phyloP scores from a whole-genome alignment of 805 yeast species.

The Saccharomycopsis oosterbeekiorum region DNA sequence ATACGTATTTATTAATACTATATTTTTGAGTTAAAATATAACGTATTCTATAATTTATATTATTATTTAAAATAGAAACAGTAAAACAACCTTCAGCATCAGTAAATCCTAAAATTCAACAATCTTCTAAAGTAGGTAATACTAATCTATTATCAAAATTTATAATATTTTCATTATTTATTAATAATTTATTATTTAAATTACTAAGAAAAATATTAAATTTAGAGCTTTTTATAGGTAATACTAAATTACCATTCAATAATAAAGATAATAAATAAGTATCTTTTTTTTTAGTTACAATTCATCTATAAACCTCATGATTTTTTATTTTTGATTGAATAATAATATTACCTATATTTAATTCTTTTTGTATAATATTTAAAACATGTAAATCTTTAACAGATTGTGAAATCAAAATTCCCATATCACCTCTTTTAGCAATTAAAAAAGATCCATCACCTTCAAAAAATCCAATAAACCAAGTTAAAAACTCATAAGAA shows the following conservation, averaged over 20 bases:
- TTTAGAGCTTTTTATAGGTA: not conserved
- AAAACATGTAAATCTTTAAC: too few relatives aligned
- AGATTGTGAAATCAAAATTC: too few relatives aligned
- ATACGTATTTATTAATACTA: not conserved
- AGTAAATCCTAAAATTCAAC: not conserved
- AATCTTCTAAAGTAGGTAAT: not conserved
- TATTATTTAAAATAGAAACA: not conserved
- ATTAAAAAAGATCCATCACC: too few relatives aligned
- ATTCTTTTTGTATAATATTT: too few relatives aligned
- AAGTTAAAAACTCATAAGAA: too few relatives aligned
- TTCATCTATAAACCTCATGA: not conserved
- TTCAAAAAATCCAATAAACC: too few relatives aligned
- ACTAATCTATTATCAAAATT: not conserved
- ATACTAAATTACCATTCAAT: not conserved
- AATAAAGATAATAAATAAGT: not conserved
- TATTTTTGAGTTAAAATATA: not conserved
- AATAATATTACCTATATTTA: too few relatives aligned
- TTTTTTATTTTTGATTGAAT: not conserved
- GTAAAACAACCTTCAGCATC: not conserved
- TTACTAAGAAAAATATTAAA: not conserved
- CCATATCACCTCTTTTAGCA: too few relatives aligned
- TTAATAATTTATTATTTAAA: not conserved
- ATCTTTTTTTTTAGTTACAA: not conserved
- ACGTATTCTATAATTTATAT: not conserved
- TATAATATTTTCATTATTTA: not conserved